Conservation (phyloP, 148 eudicot genomes). For the Vaccinium vitisidaea region DNA sequence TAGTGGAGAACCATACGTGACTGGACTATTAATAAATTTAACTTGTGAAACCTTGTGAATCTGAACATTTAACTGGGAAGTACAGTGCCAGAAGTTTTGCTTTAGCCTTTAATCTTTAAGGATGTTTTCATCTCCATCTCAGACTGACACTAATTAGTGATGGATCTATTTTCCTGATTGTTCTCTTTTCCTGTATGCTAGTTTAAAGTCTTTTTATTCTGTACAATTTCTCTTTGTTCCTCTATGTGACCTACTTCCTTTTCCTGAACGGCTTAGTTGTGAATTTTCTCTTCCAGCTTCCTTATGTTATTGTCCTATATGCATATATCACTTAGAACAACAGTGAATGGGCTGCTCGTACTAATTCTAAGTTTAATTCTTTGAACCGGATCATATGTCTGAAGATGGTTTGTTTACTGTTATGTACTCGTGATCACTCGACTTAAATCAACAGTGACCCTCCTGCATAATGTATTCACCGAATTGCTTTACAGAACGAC, state of each 20-base stretch:
- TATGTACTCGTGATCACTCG: background rate
- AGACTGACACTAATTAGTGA: background rate
- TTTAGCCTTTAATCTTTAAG: background rate
- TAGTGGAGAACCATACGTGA: background rate
- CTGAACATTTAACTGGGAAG: background rate
- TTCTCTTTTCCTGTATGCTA: background rate
- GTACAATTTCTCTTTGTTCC: background rate
- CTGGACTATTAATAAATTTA: background rate
- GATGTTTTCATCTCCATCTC: background rate
- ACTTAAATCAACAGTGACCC: background rate
- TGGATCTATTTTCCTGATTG: background rate
- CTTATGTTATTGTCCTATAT: background rate
- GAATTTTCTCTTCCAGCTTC: slow-evolving; percentile 1
- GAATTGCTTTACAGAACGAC: background rate
- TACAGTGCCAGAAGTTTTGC: background rate
- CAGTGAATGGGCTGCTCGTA: background rate
- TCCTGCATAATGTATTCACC: background rate
- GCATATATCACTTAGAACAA: background rate
- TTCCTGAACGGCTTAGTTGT: background rate
- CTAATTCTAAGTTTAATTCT: background rate
- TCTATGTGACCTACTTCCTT: background rate
- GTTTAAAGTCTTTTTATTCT: background rate
- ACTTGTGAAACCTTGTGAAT: slow-evolving; percentile 6
- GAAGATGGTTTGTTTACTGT: background rate
- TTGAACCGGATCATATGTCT: background rate